Evolutionary conservation across 129 eudicot species (phyloP), one percentile per base, ranked within the genome.

Genomic region (Chrysanthemum seticuspe): DNA sequence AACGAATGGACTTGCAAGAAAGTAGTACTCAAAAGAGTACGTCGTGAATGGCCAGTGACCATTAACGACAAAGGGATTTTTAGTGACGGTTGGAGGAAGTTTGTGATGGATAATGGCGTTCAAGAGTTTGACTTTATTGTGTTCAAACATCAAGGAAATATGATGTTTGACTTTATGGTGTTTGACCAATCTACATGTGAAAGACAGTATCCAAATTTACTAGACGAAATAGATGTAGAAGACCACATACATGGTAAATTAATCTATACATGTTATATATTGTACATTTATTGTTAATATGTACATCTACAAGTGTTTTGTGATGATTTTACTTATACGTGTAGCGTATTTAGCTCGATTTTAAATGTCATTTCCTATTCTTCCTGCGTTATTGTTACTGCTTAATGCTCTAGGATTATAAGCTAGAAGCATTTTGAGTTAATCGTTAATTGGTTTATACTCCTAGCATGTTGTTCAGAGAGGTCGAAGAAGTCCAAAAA

Each of bases 131-230:
- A n/a, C n/a, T n/a, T n/a, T n/a, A n/a, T n/a, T n/a, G n/a, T n/a
- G n/a, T n/a, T n/a, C n/a, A 62, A 68, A 49, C 74, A 72, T 82
- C 34, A 73, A 25, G 78, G 76, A 4, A n/a, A 64, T 23, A 12
- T 62, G 64, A 51, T 70, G 56, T 83, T 83, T 79, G 71, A 83
- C 48, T 50, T 83, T 52, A 5, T 48, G 19, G 83, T 83, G 71
- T 83, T 63, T 71, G 87, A 79, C 79, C 64, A 65, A 51, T 70
- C 83, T 47, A 8, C 60, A 56, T 74, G 78, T 62, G 78, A 81
- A 70, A 76, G 34, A 57, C 48, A 69, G 0, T 47, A 40, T 67
- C 68, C 67, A 27, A 16, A 15, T 48, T 29, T 50, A 14, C 27
- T 5, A 3, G 59, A 74, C 4, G 58, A 55, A 71, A 18, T 71